Conservation (phyloP, 192 early-diverging fungal genomes). For the Geranomyces variabilis region DNA sequence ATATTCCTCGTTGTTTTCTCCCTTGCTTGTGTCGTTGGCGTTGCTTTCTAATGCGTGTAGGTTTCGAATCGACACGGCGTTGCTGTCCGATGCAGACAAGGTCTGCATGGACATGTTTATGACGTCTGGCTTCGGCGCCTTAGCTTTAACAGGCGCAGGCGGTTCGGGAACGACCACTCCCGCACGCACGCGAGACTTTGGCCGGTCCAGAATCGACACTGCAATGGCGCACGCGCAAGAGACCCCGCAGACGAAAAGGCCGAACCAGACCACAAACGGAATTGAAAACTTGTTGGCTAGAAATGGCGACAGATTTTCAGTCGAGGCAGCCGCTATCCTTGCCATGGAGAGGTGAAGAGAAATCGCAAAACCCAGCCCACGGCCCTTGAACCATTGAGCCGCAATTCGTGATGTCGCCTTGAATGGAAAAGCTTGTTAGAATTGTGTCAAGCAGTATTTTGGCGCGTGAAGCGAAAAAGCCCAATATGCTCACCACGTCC, state of each 20-base stretch:
- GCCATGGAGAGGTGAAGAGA: conserved; percentile 56
- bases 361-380: conserved; percentile 64
- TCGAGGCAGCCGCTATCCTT: conserved; percentile 58
- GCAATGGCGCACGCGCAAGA: conserved; percentile 43
- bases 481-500: conserved; percentile 57
- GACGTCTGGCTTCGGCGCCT: too few species aligned
- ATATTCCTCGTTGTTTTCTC: conserved; percentile 33
- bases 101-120: too few species aligned
- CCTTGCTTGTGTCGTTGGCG: not conserved
- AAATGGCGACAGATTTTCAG: conserved; percentile 61
- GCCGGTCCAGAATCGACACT: conserved; percentile 48
- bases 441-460: not conserved
- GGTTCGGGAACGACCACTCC: conserved; percentile 35
- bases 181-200: conserved; percentile 42
- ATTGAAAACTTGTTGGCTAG: conserved; percentile 35
- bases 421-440: too few species aligned
- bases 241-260: conserved; percentile 47
- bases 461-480: not conserved
- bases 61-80: too few species aligned
- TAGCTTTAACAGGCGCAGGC: too few species aligned
- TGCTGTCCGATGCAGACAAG: not conserved
- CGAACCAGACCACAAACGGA: conserved; percentile 54
- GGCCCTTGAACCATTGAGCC: conserved; percentile 57
- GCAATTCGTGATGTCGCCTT: conserved; percentile 11
- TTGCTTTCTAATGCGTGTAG: not conserved